Base-by-base conservation (phyloP, 768 basidiomycete species). In the Trametes elegans region DNA sequence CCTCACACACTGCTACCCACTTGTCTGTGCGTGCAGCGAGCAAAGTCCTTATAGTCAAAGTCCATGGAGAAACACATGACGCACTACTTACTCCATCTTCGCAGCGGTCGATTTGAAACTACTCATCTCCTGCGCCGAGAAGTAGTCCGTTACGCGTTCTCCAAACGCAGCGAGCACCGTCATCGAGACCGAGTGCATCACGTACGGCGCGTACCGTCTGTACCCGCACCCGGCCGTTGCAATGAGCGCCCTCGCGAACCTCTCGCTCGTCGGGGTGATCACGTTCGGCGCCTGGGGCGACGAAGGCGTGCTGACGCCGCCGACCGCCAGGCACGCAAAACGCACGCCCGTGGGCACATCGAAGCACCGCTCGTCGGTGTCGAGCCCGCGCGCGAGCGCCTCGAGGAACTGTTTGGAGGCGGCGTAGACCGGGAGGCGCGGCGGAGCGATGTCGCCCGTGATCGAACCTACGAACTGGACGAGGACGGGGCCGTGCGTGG, bases 401-500 rank as follows among this genome's bases (percentile, higher is more conserved):
- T 53, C 18, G 31, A 68, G 55, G 59, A 65, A 68, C 8, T 62
- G 55, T 45, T 68, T 67, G 2, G 64, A 58, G 19, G 64, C 58
- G 23, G 59, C 54, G 60, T 66, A 65, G 24, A 65, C 47, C 5
- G 57, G 32, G 23, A 68, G 58, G 18, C 66, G 62, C 1, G 66
- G 63, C 7, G 63, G 62, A 7, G 58, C 41, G 47, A 62, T 36
- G 48, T 60, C 60, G 19, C 31, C 57, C 0, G 58, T 44, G 35
- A 63, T 43, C 7, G 66, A 68, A 48, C 67, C 66, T 46, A 62
- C 55, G 63, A 64, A 68, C 11, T 59, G 52, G 29, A 67, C 54
- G 34, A 60, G 39, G 18, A 61, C 63, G 29, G 67, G 67, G 21
- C 64, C 64, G 32, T 39, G 42, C 28, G 27, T 48, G 40, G 61